Conservation (phyloP, 306 rosid genomes). For the Begonia peltatifolia region DNA sequence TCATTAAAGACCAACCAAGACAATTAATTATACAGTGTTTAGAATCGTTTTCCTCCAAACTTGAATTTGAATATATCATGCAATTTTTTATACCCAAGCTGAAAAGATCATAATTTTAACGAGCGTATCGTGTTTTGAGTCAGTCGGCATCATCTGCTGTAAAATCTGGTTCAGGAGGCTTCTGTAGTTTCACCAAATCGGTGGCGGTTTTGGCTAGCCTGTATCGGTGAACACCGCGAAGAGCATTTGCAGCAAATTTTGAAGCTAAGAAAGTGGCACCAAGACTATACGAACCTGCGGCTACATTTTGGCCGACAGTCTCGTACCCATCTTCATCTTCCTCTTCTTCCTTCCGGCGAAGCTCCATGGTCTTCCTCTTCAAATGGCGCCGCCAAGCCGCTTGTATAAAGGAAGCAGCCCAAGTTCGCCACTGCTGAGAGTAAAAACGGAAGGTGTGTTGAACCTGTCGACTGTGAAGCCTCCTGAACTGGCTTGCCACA, state of each 20-base stretch:
- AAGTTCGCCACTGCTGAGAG: slow-evolving; percentile 96
- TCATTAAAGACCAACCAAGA: too few relatives aligned
- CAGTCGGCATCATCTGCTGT: slow-evolving; percentile 70
- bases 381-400: slow-evolving; percentile 96
- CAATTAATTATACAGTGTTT: too few relatives aligned
- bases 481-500: slow-evolving; percentile 92
- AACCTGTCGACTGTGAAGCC: slow-evolving; percentile 97
- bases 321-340: slow-evolving; percentile 31
- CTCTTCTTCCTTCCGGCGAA: slow-evolving; percentile 43
- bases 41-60: not conserved
- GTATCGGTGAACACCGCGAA: slow-evolving; percentile 81
- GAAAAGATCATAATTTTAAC: not conserved
- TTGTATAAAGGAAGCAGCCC: slow-evolving; percentile 99
- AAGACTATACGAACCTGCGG: slow-evolving; percentile 58
- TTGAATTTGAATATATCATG: not conserved
- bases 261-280: slow-evolving; percentile 88
- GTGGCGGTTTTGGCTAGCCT: slow-evolving; percentile 68
- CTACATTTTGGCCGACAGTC: slow-evolving; percentile 23
- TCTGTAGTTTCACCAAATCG: slow-evolving; percentile 73
- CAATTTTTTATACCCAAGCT: not conserved
- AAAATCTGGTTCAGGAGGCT: slow-evolving; percentile 97
- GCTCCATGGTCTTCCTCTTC: slow-evolving; percentile 74
- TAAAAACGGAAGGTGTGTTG: slow-evolving; percentile 97
- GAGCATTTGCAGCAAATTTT: slow-evolving; percentile 83
- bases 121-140: not conserved